Percentiles rank a stretch among this genome's conserved stretches.
Evolutionary conservation across 2,329 filamentous ascomycete genomes (phyloP).

Genomic region (Hypoxylon sp.): DNA sequence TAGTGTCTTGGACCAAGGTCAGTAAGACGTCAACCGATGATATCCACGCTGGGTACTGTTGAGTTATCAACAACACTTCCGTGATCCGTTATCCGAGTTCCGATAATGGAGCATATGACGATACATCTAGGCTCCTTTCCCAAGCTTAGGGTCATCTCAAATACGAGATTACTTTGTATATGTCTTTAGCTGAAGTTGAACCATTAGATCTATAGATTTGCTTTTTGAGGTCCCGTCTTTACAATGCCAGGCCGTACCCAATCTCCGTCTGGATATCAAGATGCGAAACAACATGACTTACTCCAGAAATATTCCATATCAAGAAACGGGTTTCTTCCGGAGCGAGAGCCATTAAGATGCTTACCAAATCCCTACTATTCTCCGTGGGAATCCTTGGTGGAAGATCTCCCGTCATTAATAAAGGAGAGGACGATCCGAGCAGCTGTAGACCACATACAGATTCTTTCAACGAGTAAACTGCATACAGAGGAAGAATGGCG

Average conservation of each 20-base stretch:
- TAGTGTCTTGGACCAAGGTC: not conserved
- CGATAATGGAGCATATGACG: constrained; percentile 16
- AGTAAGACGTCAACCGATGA: constrained; percentile 1
- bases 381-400: constrained; percentile 75
- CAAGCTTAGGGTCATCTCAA: constrained; percentile 4
- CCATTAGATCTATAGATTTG: not conserved
- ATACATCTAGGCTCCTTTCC: constrained; percentile 17
- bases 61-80: constrained; percentile 25
- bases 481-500: constrained; percentile 75
- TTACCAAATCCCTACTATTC: constrained; percentile 75
- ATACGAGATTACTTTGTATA: constrained; percentile 15
- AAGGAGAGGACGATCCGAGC: constrained; percentile 71
- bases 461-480: constrained; percentile 72
- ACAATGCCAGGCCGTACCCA: constrained; percentile 35
- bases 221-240: not conserved
- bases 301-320: constrained; percentile 69
- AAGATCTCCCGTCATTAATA: constrained; percentile 74
- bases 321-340: constrained; percentile 73
- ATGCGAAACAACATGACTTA: not conserved
- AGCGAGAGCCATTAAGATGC: constrained; percentile 69
- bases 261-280: not conserved
- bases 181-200: not conserved
- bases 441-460: constrained; percentile 69
- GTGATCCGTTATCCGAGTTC: constrained; percentile 41
- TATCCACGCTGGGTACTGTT: constrained; percentile 7